Base-by-base conservation (phyloP, 768 basidiomycete species). In the Tulasnella sp. region DNA sequence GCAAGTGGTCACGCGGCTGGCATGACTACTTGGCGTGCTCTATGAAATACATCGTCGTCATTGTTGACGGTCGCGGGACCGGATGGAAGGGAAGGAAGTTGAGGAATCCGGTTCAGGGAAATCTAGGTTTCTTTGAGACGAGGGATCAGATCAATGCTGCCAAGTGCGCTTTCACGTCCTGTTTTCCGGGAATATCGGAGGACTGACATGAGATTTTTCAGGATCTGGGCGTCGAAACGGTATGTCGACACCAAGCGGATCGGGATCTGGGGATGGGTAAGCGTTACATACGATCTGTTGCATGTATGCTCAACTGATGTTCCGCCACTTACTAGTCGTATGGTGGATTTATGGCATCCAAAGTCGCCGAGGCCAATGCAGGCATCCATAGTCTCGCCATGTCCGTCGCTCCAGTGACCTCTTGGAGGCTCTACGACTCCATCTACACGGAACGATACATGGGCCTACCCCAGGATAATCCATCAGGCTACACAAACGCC, bases 391-490 rank as follows among this genome's bases (percentile, higher is more conserved):
- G 90, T 3, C 83, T 98, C 62, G 93, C 92, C 6, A 97, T 96
- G 86, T 86, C 94, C 3, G 88, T 97, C 39, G 94, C 94, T 86
- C 94, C 94, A 72, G 94, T 96, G 64, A 92, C 90, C 3, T 92
- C 90, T 76, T 95, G 94, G 92, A 83, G 83, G 62, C 78, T 92
- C 67, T 92, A 94, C 75, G 90, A 98, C 81, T 90, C 94, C 0
- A 90, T 98, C 75, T 98, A 98, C 79, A 99, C 97, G 1, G 97
- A 99, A 76, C 89, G 97, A 19, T 98, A 98, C 83, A 95, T 98
- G 95, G 87, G 88, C 75, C 84, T 91, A 32, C 95, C 95, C 0
- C 79, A 83, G 17, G 81, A 86, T 11, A 98, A 98, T 79, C 86
- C 86, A 0, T 87, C 82, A 0, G 97, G 97, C n/a, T 99, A 99